These are phyloP conservation scores for Salmacisia buchloeana DNA, from an alignment of 1,284 basidiomycete genomes.

Conservation along the genomic window DNA sequence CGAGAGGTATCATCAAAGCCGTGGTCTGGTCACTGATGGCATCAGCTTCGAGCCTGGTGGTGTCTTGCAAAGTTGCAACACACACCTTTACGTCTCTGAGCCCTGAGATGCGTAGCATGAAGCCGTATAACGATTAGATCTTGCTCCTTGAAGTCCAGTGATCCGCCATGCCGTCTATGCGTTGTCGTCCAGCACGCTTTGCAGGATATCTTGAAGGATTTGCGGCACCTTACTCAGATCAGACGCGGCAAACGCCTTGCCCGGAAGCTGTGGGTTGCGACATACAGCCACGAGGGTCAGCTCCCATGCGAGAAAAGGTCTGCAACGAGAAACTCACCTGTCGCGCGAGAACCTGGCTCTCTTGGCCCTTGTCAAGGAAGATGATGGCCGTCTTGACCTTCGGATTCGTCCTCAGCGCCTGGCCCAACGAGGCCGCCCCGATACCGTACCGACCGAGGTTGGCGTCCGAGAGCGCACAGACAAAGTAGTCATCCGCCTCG, in stretches of 20 bases:
- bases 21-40: too few species aligned
- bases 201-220: conserved; percentile 7
- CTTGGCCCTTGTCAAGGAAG: conserved; percentile 44
- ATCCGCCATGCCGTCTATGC: too few species aligned
- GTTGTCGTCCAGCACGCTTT: conserved; percentile 8
- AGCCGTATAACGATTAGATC: too few species aligned
- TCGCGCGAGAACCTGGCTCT: conserved; percentile 28
- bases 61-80: too few species aligned
- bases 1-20: too few species aligned
- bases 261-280: conserved; percentile 20
- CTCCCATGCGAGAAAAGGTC: background rate
- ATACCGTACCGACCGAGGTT: conserved; percentile 51
- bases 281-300: background rate
- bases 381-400: conserved; percentile 46
- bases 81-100: too few species aligned
- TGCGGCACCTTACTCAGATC: conserved; percentile 17
- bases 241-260: conserved; percentile 37
- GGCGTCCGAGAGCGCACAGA: conserved; percentile 51
- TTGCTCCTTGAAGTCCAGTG: too few species aligned
- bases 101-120: too few species aligned
- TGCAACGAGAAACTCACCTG: conserved; percentile 8
- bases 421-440: conserved; percentile 28
- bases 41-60: too few species aligned
- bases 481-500: conserved; percentile 51
- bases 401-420: conserved; percentile 29